These are phyloP conservation scores for Penicillium freii DNA, from an alignment of 2,329 filamentous ascomycete genomes.

Conservation along the genomic window DNA sequence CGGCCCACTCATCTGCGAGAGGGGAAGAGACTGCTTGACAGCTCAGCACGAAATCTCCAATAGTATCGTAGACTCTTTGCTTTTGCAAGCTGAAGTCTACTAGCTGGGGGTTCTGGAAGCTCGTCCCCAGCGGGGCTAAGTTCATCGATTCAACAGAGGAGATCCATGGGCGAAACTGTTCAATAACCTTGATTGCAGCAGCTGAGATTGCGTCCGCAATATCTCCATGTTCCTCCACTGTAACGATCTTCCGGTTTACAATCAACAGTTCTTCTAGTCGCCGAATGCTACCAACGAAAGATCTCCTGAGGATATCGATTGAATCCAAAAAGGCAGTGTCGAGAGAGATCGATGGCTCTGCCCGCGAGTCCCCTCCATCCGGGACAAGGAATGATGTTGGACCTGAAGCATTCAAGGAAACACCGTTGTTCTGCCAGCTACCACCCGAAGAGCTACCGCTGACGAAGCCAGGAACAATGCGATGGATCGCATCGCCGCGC, in stretches of 20 bases:
- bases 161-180: constrained; percentile 87
- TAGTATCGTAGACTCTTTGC: constrained; percentile 88
- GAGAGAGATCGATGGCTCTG: constrained; percentile 70
- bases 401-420: constrained; percentile 62
- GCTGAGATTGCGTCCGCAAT: constrained; percentile 80
- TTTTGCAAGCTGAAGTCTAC: constrained; percentile 87
- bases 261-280: constrained; percentile 81
- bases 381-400: constrained; percentile 74
- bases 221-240: constrained; percentile 71
- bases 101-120: constrained; percentile 79
- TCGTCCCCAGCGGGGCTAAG: constrained; percentile 72
- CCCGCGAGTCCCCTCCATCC: constrained; percentile 72
- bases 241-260: constrained; percentile 76
- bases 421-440: constrained; percentile 74
- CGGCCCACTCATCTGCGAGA: constrained; percentile 91
- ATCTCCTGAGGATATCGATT: constrained; percentile 79
- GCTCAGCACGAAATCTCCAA: constrained; percentile 81
- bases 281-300: constrained; percentile 80
- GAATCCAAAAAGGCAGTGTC: constrained; percentile 76
- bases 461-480: constrained; percentile 91
- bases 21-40: constrained; percentile 92
- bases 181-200: constrained; percentile 75
- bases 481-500: constrained; percentile 85
- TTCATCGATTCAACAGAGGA: constrained; percentile 89
- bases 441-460: constrained; percentile 79